Evolutionary conservation across 108 stramenopile genomes (phyloP).

Genomic region (Seminavis robusta): DNA sequence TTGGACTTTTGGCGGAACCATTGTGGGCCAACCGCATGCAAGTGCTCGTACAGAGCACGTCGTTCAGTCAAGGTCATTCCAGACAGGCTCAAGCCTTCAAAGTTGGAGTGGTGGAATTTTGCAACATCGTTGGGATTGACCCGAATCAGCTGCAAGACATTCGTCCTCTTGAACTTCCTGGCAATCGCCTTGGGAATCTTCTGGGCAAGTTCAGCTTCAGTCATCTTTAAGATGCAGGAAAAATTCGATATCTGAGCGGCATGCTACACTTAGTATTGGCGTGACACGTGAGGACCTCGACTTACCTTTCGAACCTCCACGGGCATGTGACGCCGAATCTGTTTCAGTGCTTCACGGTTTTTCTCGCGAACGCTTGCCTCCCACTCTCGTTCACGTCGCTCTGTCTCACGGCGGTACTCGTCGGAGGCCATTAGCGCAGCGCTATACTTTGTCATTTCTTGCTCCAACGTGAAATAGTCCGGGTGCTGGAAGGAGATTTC

Average conservation of each 20-base stretch:
- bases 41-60: slow-evolving; percentile 35
- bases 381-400: slow-evolving; percentile 31
- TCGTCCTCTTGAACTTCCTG: slow-evolving; percentile 42
- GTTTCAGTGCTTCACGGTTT: slow-evolving; percentile 25
- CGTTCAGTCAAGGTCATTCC: slow-evolving; percentile 44
- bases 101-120: slow-evolving; percentile 32
- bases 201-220: slow-evolving; percentile 18
- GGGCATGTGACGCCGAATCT: slow-evolving; percentile 43
- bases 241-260: too few relatives aligned
- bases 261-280: too few relatives aligned
- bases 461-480: slow-evolving; percentile 15
- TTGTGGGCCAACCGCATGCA: slow-evolving; percentile 7
- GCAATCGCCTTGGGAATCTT: slow-evolving; percentile 22
- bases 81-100: slow-evolving; percentile 34
- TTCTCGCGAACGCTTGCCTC: slow-evolving; percentile 12
- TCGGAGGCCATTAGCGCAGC: slow-evolving; percentile 4
- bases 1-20: too few relatives aligned
- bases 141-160: slow-evolving; percentile 36
- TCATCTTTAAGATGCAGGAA: not conserved
- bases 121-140: slow-evolving; percentile 31
- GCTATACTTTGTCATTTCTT: slow-evolving; percentile 17
- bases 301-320: slow-evolving; percentile 31
- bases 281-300: too few relatives aligned
- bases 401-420: slow-evolving; percentile 15
- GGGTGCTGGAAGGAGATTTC: slow-evolving; percentile 5